Evolutionary conservation across 495 filamentous ascomycete species (phyloP).

Genomic region (Lophium mytilinum): DNA sequence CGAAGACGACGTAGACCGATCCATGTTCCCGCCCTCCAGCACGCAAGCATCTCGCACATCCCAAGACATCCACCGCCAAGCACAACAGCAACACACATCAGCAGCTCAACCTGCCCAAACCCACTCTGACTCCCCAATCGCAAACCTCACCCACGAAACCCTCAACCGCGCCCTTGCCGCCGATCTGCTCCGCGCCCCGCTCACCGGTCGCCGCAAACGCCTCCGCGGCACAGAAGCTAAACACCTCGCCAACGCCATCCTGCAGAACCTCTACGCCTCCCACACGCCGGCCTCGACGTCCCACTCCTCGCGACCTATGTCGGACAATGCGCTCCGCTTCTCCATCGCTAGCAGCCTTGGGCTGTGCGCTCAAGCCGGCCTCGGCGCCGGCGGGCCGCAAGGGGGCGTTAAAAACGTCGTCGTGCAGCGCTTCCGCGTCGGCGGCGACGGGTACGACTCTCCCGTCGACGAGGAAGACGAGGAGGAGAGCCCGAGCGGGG

Average conservation of each 20-base stretch:
- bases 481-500: constrained; percentile 4
- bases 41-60: background rate
- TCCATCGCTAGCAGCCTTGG: constrained; percentile 32
- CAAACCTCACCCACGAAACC: constrained; percentile 9
- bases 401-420: constrained; percentile 27
- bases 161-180: constrained; percentile 32
- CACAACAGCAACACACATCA: background rate
- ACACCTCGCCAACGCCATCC: constrained; percentile 29
- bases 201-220: constrained; percentile 28
- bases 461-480: constrained; percentile 30
- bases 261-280: constrained; percentile 19
- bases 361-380: constrained; percentile 22
- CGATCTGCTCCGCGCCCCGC: constrained; percentile 31
- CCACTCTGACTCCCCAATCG: background rate
- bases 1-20: background rate
- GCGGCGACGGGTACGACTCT: constrained; percentile 32
- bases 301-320: constrained; percentile 6
- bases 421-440: constrained; percentile 28
- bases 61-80: background rate
- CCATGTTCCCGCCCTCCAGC: background rate
- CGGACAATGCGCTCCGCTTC: constrained; percentile 25
- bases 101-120: background rate
- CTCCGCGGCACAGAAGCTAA: constrained; percentile 35
- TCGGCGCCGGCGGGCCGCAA: constrained; percentile 25
- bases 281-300: constrained; percentile 9